Conservation (phyloP, 148 eudicot species). For the Agrostemma githago region DNA sequence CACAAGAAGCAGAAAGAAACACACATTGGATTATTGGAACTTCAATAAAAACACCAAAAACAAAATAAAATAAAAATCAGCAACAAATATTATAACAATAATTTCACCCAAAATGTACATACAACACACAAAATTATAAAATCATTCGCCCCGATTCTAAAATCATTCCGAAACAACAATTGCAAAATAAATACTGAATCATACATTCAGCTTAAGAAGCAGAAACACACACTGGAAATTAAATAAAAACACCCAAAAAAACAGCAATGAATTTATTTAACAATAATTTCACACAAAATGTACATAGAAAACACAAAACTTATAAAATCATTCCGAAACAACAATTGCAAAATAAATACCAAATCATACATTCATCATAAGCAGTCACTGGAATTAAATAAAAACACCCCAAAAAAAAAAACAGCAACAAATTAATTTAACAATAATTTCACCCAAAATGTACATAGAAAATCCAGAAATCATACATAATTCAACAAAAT, state of each 20-base stretch:
- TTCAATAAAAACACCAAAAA: neutral
- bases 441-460: too few species aligned
- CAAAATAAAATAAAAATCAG: too few species aligned
- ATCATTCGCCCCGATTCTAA: constrained; percentile 30
- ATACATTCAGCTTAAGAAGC: neutral
- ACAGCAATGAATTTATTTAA: neutral
- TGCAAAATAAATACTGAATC: too few species aligned
- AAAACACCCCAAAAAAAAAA: too few species aligned
- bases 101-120: neutral
- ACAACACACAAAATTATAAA: neutral
- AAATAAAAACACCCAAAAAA: neutral
- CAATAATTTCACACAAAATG: neutral
- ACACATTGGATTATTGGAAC: neutral
- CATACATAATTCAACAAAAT: too few species aligned
- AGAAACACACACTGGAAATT: neutral
- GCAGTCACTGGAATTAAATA: neutral
- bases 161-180: constrained; percentile 4
- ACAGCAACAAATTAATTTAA: neutral
- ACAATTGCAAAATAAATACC: neutral
- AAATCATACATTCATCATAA: neutral
- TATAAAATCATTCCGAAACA: constrained; percentile 16
- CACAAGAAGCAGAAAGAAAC: neutral
- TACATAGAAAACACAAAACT: neutral
- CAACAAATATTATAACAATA: neutral
- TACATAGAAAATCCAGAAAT: too few species aligned